Evolutionary conservation across 352 stramenopile genomes (phyloP).

Genomic region (Globisporangium alternatum): DNA sequence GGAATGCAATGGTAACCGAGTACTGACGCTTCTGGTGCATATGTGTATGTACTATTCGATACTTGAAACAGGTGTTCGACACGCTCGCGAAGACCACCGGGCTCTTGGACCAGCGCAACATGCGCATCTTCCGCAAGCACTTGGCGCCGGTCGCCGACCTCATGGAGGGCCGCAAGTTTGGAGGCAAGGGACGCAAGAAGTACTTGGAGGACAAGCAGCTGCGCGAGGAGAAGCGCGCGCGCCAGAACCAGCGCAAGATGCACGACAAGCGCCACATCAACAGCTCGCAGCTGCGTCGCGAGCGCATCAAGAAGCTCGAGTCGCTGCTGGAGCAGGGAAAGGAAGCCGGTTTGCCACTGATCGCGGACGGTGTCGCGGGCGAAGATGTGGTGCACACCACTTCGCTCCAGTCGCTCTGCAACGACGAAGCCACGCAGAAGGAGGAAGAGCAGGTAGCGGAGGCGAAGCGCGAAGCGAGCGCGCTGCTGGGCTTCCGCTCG

Average conservation of each 20-base stretch:
- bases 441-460: conserved; percentile 45
- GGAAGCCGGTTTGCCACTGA: conserved; percentile 73
- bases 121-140: conserved; percentile 78
- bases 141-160: conserved; percentile 73
- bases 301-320: conserved; percentile 91
- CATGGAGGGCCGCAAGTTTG: conserved; percentile 85
- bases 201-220: conserved; percentile 88
- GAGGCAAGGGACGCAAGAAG: conserved; percentile 79
- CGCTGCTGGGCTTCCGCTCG: conserved; percentile 83
- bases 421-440: conserved; percentile 46
- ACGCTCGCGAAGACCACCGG: conserved; percentile 43
- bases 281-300: conserved; percentile 83
- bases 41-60: conserved; percentile 7
- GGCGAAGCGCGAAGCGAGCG: conserved; percentile 56
- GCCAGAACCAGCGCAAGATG: conserved; percentile 84
- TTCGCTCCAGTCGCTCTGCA: conserved; percentile 58
- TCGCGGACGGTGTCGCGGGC: conserved; percentile 89
- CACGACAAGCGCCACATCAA: conserved; percentile 94
- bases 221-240: conserved; percentile 80
- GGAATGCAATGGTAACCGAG: background rate
- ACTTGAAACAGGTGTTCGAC: conserved; percentile 43
- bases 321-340: conserved; percentile 85
- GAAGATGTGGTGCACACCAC: conserved; percentile 62
- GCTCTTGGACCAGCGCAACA: conserved; percentile 68
- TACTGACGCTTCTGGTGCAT: background rate